These are phyloP conservation scores for Teratosphaeria pseudoeucalypti DNA, from an alignment of 2,329 filamentous ascomycete species.

Conservation along the genomic window DNA sequence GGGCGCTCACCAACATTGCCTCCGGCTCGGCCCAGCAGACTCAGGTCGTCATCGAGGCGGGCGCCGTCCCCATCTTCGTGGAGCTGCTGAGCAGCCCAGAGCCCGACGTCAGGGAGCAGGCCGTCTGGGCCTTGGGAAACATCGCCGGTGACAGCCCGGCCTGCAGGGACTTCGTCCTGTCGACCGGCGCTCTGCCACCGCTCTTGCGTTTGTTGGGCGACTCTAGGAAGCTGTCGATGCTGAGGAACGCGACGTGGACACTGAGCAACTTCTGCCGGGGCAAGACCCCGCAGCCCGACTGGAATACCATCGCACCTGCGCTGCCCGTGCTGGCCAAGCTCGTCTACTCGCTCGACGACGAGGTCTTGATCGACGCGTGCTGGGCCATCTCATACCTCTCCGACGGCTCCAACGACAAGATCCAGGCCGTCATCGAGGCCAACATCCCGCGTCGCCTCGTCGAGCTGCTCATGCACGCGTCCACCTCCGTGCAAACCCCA, in stretches of 20 bases:
- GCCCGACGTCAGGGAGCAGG: conserved; percentile 95
- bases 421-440: conserved; percentile 96
- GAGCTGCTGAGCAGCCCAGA: conserved; percentile 92
- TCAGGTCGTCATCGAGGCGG: conserved; percentile 96
- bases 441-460: conserved; percentile 93
- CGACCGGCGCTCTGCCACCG: conserved; percentile 81
- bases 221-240: conserved; percentile 98
- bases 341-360: conserved; percentile 95
- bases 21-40: conserved; percentile 95
- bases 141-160: conserved; percentile 97
- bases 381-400: conserved; percentile 99
- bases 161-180: conserved; percentile 93
- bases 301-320: conserved; percentile 88
- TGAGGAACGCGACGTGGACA: conserved; percentile 97
- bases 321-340: conserved; percentile 93
- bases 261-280: conserved; percentile 99
- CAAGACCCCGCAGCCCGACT: conserved; percentile 97
- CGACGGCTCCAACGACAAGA: conserved; percentile 97
- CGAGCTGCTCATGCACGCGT: conserved; percentile 94
- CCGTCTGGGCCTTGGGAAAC: conserved; percentile 96
- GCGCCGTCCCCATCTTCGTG: conserved; percentile 96
- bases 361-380: conserved; percentile 97
- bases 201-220: conserved; percentile 84
- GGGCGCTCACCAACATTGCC: conserved; percentile 98
- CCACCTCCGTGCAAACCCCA: conserved; percentile 94